phyloP scores from a whole-genome alignment of 345 rosid genomes.

The Salix exigua region DNA sequence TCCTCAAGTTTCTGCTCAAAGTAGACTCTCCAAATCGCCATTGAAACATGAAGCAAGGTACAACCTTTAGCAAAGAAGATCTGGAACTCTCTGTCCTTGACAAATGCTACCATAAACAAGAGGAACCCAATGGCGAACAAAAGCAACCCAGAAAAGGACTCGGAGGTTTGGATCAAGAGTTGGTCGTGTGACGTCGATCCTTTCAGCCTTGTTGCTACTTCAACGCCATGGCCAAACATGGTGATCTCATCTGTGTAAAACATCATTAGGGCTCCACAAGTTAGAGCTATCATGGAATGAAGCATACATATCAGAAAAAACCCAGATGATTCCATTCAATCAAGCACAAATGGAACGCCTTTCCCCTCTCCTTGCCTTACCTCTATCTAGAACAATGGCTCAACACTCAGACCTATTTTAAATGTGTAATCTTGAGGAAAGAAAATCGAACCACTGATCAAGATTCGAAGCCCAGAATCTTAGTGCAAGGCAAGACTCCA shows the following conservation, averaged over 20 bases:
- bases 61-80: constrained; percentile 25
- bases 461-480: not conserved
- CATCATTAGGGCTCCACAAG: constrained; percentile 23
- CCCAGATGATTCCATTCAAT: constrained; percentile 35
- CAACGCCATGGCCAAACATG: constrained; percentile 17
- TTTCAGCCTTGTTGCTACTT: constrained; percentile 20
- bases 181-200: constrained; percentile 26
- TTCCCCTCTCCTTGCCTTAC: not conserved
- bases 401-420: not conserved
- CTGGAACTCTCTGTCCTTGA: constrained; percentile 21
- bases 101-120: constrained; percentile 21
- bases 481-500: not conserved
- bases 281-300: constrained; percentile 21
- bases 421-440: not conserved
- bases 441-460: not conserved
- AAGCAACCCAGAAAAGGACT: constrained; percentile 28
- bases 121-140: constrained; percentile 18
- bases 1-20: constrained; percentile 23
- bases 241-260: constrained; percentile 17
- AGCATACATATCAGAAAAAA: constrained; percentile 30
- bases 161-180: constrained; percentile 26
- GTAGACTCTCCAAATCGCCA: constrained; percentile 21
- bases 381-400: not conserved
- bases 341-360: not conserved
- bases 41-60: constrained; percentile 14